Evolutionary conservation across 805 yeast species (phyloP), one percentile per base, ranked within the genome.

Genomic region (Blastobotrys robertii): DNA sequence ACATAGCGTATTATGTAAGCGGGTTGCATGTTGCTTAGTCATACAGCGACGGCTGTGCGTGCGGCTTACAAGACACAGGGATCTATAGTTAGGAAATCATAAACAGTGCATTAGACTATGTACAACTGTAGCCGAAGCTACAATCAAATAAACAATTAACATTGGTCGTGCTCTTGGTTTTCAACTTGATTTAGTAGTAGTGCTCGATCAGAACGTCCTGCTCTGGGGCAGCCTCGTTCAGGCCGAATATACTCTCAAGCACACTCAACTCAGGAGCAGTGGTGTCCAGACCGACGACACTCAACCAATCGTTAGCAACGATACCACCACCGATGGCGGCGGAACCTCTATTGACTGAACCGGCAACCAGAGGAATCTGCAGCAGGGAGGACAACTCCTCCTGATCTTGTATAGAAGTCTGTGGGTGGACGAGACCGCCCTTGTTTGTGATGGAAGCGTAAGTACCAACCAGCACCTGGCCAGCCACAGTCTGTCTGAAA

Each of bases 241-340:
- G 55, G 32, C 60, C 62, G 78, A 90, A 94, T 55, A 92, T 94
- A 62, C 94, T 82, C 70, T 94, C 98, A 53, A 92, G 77, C 47
- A 92, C 98, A 55, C 95, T 86, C 59, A 92, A 73, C 68, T 92
- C 99, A 39, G 98, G 97, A 38, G 98, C 97, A 51, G 99, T 88
- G 45, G 98, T 92, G 68, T 92, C 97, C 55, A 85, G 74, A 52
- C 99, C 99, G 38, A 95, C 74, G 35, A 94, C 97, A 28, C 97
- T 94, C 53, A 90, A 71, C 94, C 97, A 92, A 69, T 92, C 99
- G 63, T 92, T 92, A 42, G 88, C 98, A 43, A 92, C 97, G 79
- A 92, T 79, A 55, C 99, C 99, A 38, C 97, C 97, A 58, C 98
- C 98, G 48, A 92, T 95, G 39, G 90, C 97, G 3, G 95, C 68